Conservation (phyloP, 495 filamentous ascomycete genomes). For the Aspergillus homomorphus region DNA sequence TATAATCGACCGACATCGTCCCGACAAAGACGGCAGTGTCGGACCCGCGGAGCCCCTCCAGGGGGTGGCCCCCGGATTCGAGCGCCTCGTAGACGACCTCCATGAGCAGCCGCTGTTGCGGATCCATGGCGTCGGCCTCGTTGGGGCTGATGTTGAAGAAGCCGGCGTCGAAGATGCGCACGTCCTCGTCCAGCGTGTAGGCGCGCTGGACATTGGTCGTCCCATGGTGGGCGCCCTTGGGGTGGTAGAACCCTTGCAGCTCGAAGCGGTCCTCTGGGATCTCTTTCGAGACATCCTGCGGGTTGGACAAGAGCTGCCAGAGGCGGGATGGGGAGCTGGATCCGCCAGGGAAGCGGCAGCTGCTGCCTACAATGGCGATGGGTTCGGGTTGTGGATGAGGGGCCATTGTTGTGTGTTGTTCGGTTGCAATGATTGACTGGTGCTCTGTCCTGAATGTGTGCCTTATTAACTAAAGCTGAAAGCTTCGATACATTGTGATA, state of each 20-base stretch:
- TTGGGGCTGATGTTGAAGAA: constrained; percentile 62
- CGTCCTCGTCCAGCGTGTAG: constrained; percentile 46
- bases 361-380: constrained; percentile 44
- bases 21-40: constrained; percentile 53
- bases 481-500: too few species aligned
- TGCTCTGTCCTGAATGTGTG: too few species aligned
- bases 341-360: constrained; percentile 40
- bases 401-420: too few species aligned
- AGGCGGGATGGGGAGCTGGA: constrained; percentile 34
- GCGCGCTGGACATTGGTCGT: constrained; percentile 37
- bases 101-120: constrained; percentile 51
- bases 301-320: constrained; percentile 38
- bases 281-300: constrained; percentile 24
- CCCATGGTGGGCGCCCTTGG: constrained; percentile 33
- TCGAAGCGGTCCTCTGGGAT: constrained; percentile 37
- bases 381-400: too few species aligned
- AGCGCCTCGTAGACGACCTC: constrained; percentile 60
- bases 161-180: constrained; percentile 43
- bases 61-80: constrained; percentile 48
- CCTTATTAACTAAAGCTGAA: too few species aligned
- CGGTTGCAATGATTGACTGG: too few species aligned
- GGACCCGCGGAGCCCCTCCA: constrained; percentile 44
- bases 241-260: constrained; percentile 32
- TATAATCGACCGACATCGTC: constrained; percentile 48
- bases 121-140: constrained; percentile 53